Percentiles rank a stretch among this genome's conserved stretches.
Evolutionary conservation across 2,329 filamentous ascomycete species (phyloP).

Genomic region (Hirsutella minnesotensis): DNA sequence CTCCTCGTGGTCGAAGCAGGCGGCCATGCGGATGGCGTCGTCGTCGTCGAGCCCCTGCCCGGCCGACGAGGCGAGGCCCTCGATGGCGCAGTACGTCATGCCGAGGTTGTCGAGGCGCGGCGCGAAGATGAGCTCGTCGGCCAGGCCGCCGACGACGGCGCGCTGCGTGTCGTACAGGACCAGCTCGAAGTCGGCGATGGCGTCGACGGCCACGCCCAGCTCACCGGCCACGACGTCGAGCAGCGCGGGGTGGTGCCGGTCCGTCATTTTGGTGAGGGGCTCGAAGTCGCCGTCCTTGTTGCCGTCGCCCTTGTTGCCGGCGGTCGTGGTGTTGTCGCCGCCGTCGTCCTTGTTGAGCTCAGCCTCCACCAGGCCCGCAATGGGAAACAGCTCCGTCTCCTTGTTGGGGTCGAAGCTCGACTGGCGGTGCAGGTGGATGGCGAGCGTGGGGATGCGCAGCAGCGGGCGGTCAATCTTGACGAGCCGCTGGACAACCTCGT

Average conservation of each 20-base stretch:
- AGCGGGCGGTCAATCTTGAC: conserved; percentile 87
- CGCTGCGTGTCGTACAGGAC: conserved; percentile 96
- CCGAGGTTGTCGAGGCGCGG: conserved; percentile 91
- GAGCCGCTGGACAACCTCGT: conserved; percentile 69
- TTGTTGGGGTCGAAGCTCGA: conserved; percentile 90
- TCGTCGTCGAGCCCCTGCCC: conserved; percentile 59
- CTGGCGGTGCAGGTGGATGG: conserved; percentile 84
- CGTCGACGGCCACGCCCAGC: conserved; percentile 54
- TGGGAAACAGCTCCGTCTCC: conserved; percentile 90
- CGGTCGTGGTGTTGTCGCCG: conserved; percentile 22
- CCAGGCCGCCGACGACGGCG: conserved; percentile 75
- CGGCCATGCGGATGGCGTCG: conserved; percentile 74
- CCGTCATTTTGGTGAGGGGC: conserved; percentile 63
- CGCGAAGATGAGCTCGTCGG: conserved; percentile 92
- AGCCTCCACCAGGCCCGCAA: conserved; percentile 74
- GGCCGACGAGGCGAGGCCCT: conserved; percentile 74
- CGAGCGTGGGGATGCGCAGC: conserved; percentile 82
- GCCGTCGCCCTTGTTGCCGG: conserved; percentile 14
- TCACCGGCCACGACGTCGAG: conserved; percentile 76
- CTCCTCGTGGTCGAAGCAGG: conserved; percentile 96
- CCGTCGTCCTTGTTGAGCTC: conserved; percentile 71
- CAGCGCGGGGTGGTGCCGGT: conserved; percentile 82
- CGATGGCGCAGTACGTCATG: conserved; percentile 89
- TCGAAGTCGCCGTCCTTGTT: conserved; percentile 42
- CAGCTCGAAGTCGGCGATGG: conserved; percentile 88